Evolutionary conservation across 2,329 filamentous ascomycete species (phyloP), one percentile per base, ranked within the genome.

Genomic region (Colletotrichum cuscutae): DNA sequence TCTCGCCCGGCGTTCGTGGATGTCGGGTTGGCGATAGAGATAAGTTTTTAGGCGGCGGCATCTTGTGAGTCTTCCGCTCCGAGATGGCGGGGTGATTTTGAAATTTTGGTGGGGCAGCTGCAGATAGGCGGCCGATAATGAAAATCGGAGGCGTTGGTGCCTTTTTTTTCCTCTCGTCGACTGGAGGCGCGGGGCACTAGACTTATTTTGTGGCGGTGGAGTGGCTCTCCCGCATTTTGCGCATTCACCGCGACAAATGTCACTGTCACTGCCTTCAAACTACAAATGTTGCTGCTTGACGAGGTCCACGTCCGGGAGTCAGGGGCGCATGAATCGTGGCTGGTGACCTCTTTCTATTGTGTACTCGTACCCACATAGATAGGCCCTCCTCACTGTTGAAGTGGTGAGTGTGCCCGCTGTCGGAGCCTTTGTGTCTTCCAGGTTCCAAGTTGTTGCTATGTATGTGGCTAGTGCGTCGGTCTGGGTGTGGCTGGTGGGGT

Each of bases 51-150:
- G 62, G 62, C 52, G 32, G 71, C 54, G 57, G 56, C 71, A 73
- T 73, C 53, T 52, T 65, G 72, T 37, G 42, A 56, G 72, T 72
- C 30, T 74, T 65, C 57, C 56, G 60, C 60, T 58, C 54, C 60
- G 71, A 61, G 49, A 61, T 73, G 66, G 71, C 71, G 71, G 71
- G 71, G 71, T 73, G 66, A 63, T 65, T 65, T 52, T 49, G 49
- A 68, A 68, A 64, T 74, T 74, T 74, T 75, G 68, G 73, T 64
- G 63, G 71, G 71, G 66, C 64, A 66, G 53, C 62, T 52, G 61
- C 65, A 53, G 72, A 74, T 72, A 68, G 32, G 65, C 42, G 42
- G 42, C 42, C 72, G 69, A 68, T 72, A 68, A 69, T 58, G 57
- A 63, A 74, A 72, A 64, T 63, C 66, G 62, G 54, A 59, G 54